Conservation (phyloP, 2,329 filamentous ascomycete genomes). For the Aspergillus sp. region DNA sequence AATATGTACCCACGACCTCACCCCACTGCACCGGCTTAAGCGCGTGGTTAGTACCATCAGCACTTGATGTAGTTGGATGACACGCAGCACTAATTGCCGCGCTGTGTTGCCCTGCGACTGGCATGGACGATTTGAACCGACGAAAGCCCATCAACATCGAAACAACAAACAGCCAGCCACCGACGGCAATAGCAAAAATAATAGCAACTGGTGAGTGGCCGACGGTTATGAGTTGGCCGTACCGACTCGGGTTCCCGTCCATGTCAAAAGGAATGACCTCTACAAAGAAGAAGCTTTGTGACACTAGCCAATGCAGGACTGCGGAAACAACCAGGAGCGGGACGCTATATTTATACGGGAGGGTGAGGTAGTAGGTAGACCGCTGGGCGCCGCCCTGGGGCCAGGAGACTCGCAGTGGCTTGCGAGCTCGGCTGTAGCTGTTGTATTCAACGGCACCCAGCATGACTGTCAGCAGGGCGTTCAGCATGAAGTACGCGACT, state of each 20-base stretch:
- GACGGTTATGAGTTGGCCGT: not conserved
- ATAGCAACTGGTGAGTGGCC: not conserved
- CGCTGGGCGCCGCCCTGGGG: constrained; percentile 35
- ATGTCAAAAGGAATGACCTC: constrained; percentile 21
- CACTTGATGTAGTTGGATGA: not conserved
- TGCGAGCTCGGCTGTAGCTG: constrained; percentile 36
- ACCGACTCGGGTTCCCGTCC: not conserved
- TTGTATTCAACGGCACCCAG: constrained; percentile 35
- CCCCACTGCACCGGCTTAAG: not conserved
- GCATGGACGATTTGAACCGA: constrained; percentile 24
- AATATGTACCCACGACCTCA: not conserved
- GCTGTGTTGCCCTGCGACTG: constrained; percentile 21
- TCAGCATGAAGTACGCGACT: constrained; percentile 34
- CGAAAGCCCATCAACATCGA: not conserved
- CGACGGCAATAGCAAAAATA: not conserved
- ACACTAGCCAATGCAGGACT: constrained; percentile 49
- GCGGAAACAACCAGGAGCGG: constrained; percentile 35
- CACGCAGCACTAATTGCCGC: not conserved
- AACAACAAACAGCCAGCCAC: not conserved
- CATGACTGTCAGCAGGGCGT: constrained; percentile 45
- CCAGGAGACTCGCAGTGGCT: constrained; percentile 44
- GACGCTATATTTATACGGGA: constrained; percentile 37
- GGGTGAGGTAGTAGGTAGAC: constrained; percentile 45
- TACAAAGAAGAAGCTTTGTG: constrained; percentile 46
- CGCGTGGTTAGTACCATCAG: not conserved